Conservation (phyloP, 805 yeast species). For the Ogataea nitratoaversa region DNA sequence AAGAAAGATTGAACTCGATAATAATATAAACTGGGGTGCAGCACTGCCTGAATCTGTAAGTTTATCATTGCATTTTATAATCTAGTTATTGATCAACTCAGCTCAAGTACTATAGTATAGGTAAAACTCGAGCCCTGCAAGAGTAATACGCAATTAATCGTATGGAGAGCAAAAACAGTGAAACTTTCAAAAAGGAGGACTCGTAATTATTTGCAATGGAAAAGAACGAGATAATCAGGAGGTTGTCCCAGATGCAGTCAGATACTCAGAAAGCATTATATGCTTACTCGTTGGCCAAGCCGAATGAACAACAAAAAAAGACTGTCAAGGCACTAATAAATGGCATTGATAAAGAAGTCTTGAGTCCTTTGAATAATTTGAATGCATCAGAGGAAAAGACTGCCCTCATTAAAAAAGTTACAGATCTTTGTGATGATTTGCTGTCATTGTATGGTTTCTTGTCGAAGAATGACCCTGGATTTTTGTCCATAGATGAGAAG, state of each 20-base stretch:
- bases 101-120: too few relatives aligned
- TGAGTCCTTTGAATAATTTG: constrained; percentile 1
- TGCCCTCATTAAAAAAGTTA: constrained; percentile 1
- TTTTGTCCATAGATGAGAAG: constrained; percentile 13
- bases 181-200: too few relatives aligned
- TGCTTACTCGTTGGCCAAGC: constrained; percentile 7
- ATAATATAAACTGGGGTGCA: too few relatives aligned
- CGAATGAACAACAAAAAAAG: constrained; percentile 3
- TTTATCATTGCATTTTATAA: too few relatives aligned
- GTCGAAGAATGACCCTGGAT: neutral
- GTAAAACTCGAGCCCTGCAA: too few relatives aligned
- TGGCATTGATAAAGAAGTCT: constrained; percentile 2
- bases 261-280: constrained; percentile 3
- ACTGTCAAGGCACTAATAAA: constrained; percentile 4
- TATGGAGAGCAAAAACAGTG: too few relatives aligned
- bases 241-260: constrained; percentile 6
- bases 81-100: too few relatives aligned
- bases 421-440: constrained; percentile 6
- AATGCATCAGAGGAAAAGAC: neutral
- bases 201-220: too few relatives aligned
- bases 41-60: too few relatives aligned
- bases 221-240: neutral
- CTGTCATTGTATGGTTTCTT: constrained; percentile 11
- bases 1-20: too few relatives aligned
- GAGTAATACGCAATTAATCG: too few relatives aligned